Conservation (phyloP, 164 flowering plant species). For the Taxillus chinensis region DNA sequence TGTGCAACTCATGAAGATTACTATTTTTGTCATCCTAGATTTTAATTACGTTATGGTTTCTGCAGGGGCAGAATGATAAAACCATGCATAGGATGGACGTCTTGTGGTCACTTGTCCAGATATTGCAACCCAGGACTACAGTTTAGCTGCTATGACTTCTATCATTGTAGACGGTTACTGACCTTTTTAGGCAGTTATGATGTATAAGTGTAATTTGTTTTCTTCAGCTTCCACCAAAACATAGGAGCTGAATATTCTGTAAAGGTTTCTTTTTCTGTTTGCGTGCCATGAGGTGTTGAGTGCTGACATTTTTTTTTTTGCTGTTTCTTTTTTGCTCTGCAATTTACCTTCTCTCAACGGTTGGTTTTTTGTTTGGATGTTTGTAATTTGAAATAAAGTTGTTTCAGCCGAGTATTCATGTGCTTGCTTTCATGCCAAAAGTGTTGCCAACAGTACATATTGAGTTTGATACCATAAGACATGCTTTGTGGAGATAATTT, state of each 20-base stretch:
- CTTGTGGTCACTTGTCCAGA: slow-evolving; percentile 65
- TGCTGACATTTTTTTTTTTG: slow-evolving; percentile 1
- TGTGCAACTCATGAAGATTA: neutral
- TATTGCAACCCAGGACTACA: slow-evolving; percentile 47
- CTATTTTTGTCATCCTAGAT: neutral
- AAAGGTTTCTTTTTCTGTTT: neutral
- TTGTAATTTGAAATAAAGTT: slow-evolving; percentile 1
- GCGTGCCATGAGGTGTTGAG: neutral
- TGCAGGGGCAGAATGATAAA: slow-evolving; percentile 57
- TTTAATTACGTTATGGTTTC: neutral
- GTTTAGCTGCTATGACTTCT: slow-evolving; percentile 12
- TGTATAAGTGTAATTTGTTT: slow-evolving; percentile 1
- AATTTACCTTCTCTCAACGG: neutral
- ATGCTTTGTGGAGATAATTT: no score
- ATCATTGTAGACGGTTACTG: neutral
- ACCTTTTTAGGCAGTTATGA: slow-evolving; percentile 11
- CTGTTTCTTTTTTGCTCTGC: neutral
- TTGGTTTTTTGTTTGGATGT: slow-evolving; percentile 7
- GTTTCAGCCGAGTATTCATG: no score
- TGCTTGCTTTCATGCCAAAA: no score
- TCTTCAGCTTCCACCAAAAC: neutral
- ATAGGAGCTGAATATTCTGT: neutral
- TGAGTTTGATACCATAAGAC: no score
- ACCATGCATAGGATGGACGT: slow-evolving; percentile 73
- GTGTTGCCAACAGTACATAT: no score